These are phyloP conservation scores for Fraxinus dipetala DNA, from an alignment of 305 asterid genomes.

Conservation along the genomic window DNA sequence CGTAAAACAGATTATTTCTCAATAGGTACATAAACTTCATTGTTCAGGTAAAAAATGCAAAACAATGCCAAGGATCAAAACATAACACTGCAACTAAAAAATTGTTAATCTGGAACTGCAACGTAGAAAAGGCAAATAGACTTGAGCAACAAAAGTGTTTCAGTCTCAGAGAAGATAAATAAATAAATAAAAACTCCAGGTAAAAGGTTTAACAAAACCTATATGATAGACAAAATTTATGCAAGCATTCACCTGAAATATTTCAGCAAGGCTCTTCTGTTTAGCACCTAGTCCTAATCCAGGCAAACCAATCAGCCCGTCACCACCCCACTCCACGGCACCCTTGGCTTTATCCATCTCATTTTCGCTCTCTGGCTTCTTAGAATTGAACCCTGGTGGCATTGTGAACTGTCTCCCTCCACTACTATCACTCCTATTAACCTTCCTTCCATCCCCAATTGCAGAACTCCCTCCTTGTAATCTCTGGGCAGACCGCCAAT, in stretches of 20 bases:
- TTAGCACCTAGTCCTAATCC: constrained; percentile 44
- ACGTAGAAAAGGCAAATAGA: not conserved
- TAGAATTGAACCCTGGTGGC: constrained; percentile 89
- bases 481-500: constrained; percentile 37
- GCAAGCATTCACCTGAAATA: constrained; percentile 65
- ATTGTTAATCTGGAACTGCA: not conserved
- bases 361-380: constrained; percentile 59
- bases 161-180: not conserved
- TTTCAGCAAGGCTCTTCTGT: constrained; percentile 88
- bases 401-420: constrained; percentile 27
- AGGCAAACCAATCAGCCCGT: constrained; percentile 41
- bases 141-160: not conserved
- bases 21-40: not conserved
- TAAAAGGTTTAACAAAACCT: not conserved
- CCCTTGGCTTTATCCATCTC: constrained; percentile 35
- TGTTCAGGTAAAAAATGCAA: not conserved
- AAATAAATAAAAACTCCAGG: not conserved
- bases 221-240: not conserved
- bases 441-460: constrained; percentile 36
- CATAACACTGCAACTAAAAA: not conserved
- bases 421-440: constrained; percentile 22
- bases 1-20: not conserved
- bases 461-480: constrained; percentile 34
- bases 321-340: constrained; percentile 40
- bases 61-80: not conserved